Conservation (phyloP, 2,329 filamentous ascomycete species). For the Fusarium transvaalense region DNA sequence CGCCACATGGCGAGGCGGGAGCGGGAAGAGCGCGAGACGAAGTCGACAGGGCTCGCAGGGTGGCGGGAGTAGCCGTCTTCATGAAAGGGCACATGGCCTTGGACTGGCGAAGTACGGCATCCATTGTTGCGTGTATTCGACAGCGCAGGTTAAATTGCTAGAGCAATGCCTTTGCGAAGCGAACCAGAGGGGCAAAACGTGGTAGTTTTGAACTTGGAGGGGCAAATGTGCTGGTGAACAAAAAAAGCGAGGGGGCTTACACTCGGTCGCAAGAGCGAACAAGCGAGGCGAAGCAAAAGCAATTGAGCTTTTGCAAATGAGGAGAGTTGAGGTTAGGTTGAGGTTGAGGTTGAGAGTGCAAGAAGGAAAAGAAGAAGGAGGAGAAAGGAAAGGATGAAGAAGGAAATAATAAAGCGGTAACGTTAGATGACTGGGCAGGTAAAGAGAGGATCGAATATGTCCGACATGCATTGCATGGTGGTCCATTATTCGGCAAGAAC, state of each 20-base stretch:
- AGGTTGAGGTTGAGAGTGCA: not conserved
- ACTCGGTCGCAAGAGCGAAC: slow-evolving; percentile 31
- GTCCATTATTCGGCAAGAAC: slow-evolving; percentile 42
- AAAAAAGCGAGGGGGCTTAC: slow-evolving; percentile 30
- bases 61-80: slow-evolving; percentile 91
- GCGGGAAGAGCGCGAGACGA: slow-evolving; percentile 63
- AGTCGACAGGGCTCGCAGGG: slow-evolving; percentile 88
- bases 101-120: slow-evolving; percentile 93
- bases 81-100: slow-evolving; percentile 98
- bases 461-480: too few species aligned
- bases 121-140: slow-evolving; percentile 70
- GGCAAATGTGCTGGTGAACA: slow-evolving; percentile 27
- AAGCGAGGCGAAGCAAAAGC: slow-evolving; percentile 30
- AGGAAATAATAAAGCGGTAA: slow-evolving; percentile 33
- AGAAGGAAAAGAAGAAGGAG: not conserved
- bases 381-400: slow-evolving; percentile 5
- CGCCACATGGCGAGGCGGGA: slow-evolving; percentile 76
- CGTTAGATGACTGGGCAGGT: slow-evolving; percentile 15
- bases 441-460: slow-evolving; percentile 27
- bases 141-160: slow-evolving; percentile 12
- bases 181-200: slow-evolving; percentile 36
- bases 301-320: slow-evolving; percentile 24
- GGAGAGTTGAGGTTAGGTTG: not conserved
- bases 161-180: slow-evolving; percentile 20
- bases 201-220: slow-evolving; percentile 27